phyloP scores from a whole-genome alignment of 305 asterid genomes.

The Solanum hybrid region DNA sequence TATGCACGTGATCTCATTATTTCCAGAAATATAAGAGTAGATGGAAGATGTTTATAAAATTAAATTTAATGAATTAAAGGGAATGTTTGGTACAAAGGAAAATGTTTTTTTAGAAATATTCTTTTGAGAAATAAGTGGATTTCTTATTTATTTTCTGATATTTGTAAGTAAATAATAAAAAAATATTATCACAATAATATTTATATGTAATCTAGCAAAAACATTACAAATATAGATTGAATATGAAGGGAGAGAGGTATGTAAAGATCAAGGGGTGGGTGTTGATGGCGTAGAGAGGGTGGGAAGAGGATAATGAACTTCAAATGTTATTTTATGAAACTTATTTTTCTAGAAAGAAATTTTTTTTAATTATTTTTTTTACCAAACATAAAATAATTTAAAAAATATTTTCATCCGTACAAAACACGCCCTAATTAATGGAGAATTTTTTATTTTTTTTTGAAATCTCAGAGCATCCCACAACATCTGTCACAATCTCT shows the following conservation, averaged over 20 bases:
- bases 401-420: too few species aligned
- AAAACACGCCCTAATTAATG: background rate
- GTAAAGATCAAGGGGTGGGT: background rate
- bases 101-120: background rate
- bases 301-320: background rate
- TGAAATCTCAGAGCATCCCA: background rate
- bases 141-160: background rate
- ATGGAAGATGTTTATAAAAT: background rate
- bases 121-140: background rate
- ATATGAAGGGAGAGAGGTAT: background rate
- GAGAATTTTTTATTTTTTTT: background rate
- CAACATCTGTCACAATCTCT: too few species aligned
- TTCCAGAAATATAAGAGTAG: background rate
- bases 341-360: background rate
- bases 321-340: background rate
- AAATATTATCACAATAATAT: background rate
- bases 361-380: too few species aligned
- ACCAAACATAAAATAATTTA: background rate
- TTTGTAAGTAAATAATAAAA: background rate
- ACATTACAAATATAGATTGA: background rate
- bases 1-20: too few species aligned
- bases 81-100: background rate
- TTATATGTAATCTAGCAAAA: background rate
- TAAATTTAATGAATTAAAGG: background rate
- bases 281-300: background rate